Evolutionary conservation across 2,329 filamentous ascomycete genomes (phyloP), one percentile per base, ranked within the genome.

Genomic region (Zalaria obscura): DNA sequence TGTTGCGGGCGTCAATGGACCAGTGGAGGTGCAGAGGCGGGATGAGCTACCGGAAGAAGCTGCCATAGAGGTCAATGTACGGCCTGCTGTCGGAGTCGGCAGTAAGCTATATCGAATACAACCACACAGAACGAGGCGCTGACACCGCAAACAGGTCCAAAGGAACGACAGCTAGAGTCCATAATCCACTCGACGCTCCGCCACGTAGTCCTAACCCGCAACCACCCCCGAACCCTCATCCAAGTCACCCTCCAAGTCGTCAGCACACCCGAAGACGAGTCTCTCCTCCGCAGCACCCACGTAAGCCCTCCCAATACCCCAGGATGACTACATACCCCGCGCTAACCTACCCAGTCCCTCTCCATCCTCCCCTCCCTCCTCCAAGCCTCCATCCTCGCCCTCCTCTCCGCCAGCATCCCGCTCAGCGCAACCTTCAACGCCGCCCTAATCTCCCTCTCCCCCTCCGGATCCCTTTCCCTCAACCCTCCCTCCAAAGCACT

Each of bases 1-100:
- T 48, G 75, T 93, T 41, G 83, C 82, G 42, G 80, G 85, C 9
- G 86, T 93, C 50, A 96, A 94, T 62, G 91, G 89, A 0, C 91
- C 91, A 10, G 76, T 96, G 50, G 91, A 98, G 66, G 85, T 89
- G 10, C 78, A 79, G 52, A 76, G 88, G 54, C 78, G 85, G 53
- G 89, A 98, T 57, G 86, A 96, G 60, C 76, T 91, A 50, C 83
- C 91, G 5, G 88, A 93, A 61, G 87, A 95, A 66, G 86, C 89
- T 27, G 76, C 81, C 39, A 70, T 98, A 49, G 91, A 96, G 62
- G 84, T 98, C 44, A 78, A 89, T 57, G 76, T 98, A 49, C 78
- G 91, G 59, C 89, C 89, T 38, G 80, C 83, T 31, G 78, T 81
- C 48, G 88, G 88, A 10, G 79, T 91, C 36, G 86, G 83, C 67